Evolutionary conservation across 805 yeast genomes (phyloP).

Genomic region (Sungouiella thailandica): DNA sequence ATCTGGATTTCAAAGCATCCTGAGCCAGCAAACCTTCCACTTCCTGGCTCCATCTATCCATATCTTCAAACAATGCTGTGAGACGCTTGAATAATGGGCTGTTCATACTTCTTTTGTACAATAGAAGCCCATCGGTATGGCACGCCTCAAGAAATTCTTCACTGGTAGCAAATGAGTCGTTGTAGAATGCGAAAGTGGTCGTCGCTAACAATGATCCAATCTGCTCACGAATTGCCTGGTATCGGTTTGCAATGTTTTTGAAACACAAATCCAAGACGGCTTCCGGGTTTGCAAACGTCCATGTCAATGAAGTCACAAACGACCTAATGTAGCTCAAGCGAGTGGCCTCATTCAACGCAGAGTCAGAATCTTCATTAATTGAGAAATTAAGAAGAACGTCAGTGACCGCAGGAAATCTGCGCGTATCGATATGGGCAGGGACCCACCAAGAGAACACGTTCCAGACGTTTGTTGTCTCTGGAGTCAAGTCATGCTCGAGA

Average conservation of each 20-base stretch:
- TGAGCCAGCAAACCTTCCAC: slow-evolving; percentile 42
- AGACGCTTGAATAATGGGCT: slow-evolving; percentile 29
- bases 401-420: slow-evolving; percentile 57
- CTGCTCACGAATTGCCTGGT: slow-evolving; percentile 65
- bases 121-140: slow-evolving; percentile 4
- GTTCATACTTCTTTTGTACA: slow-evolving; percentile 12
- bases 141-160: slow-evolving; percentile 38
- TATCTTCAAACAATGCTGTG: slow-evolving; percentile 34
- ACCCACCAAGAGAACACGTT: slow-evolving; percentile 69
- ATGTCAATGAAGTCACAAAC: slow-evolving; percentile 44
- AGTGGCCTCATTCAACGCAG: slow-evolving; percentile 63
- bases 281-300: slow-evolving; percentile 52
- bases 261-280: slow-evolving; percentile 40
- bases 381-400: slow-evolving; percentile 42
- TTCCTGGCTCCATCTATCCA: slow-evolving; percentile 40
- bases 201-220: slow-evolving; percentile 57
- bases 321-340: slow-evolving; percentile 52
- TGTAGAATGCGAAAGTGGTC: slow-evolving; percentile 37
- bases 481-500: slow-evolving; percentile 58
- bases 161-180: slow-evolving; percentile 37
- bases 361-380: slow-evolving; percentile 46
- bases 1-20: slow-evolving; percentile 53
- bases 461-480: slow-evolving; percentile 75
- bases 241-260: slow-evolving; percentile 55
- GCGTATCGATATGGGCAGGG: slow-evolving; percentile 57